Conservation (phyloP, 2,329 filamentous ascomycete genomes). For the Penicillium concentricum region DNA sequence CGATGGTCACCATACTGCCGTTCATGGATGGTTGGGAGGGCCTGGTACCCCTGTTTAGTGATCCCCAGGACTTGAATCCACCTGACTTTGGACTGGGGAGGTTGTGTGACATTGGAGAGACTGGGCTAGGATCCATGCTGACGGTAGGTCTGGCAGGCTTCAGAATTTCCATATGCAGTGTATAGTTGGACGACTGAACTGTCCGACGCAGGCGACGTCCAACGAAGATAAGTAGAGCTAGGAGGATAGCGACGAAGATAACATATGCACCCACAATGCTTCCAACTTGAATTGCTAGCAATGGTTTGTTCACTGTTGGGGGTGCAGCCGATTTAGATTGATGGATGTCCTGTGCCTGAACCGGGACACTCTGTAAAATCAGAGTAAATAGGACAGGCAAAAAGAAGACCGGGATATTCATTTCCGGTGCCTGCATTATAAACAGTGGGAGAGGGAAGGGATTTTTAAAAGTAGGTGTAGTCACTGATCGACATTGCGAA, state of each 20-base stretch:
- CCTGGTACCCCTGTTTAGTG: constrained; percentile 27
- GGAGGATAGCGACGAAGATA: constrained; percentile 70
- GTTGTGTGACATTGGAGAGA: constrained; percentile 29
- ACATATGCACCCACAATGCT: constrained; percentile 83
- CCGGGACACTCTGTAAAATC: constrained; percentile 37
- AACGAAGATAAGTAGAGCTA: constrained; percentile 63
- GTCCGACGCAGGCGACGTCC: constrained; percentile 55
- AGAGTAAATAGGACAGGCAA: constrained; percentile 55
- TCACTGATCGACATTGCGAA: constrained; percentile 23
- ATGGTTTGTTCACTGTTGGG: constrained; percentile 56
- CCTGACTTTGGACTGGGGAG: constrained; percentile 40
- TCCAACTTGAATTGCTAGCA: constrained; percentile 78
- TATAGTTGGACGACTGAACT: constrained; percentile 52
- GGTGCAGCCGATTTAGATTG: constrained; percentile 36
- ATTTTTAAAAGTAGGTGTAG: constrained; percentile 17
- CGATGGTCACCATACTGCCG: constrained; percentile 69
- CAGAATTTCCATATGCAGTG: constrained; percentile 59
- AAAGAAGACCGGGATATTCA: constrained; percentile 41
- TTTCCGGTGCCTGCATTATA: constrained; percentile 17
- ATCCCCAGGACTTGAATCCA: constrained; percentile 40
- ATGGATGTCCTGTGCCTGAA: constrained; percentile 42
- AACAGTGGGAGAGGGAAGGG: constrained; percentile 2
- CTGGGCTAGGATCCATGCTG: constrained; percentile 37
- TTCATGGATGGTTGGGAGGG: constrained; percentile 47
- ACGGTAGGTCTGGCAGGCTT: constrained; percentile 39